phyloP scores from a whole-genome alignment of 495 filamentous ascomycete species.

The Letharia columbiana region DNA sequence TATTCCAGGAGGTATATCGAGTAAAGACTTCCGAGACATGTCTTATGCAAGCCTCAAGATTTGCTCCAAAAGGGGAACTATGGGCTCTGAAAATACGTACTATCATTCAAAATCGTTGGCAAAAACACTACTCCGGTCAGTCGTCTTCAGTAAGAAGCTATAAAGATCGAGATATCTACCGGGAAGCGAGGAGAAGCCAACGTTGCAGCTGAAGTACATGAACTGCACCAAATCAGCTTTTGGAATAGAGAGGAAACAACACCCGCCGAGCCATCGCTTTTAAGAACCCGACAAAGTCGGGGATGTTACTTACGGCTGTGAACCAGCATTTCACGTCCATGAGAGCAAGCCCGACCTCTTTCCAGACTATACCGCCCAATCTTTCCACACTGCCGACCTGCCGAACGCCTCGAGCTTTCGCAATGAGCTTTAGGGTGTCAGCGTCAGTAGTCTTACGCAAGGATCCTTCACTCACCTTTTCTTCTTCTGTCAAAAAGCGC shows the following conservation, averaged over 20 bases:
- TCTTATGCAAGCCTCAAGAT: too few species aligned
- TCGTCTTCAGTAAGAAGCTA: neutral
- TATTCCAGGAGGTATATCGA: too few species aligned
- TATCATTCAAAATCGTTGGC: slow-evolving; percentile 66
- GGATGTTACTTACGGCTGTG: slow-evolving; percentile 35
- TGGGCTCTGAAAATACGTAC: too few species aligned
- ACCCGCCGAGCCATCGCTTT: neutral
- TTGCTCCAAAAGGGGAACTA: too few species aligned
- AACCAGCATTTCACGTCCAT: slow-evolving; percentile 54
- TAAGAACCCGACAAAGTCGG: neutral
- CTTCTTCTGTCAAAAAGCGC: slow-evolving; percentile 59
- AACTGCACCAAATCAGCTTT: slow-evolving; percentile 5
- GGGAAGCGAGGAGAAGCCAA: slow-evolving; percentile 73
- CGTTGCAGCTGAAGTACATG: slow-evolving; percentile 40
- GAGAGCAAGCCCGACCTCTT: slow-evolving; percentile 50
- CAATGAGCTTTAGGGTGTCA: slow-evolving; percentile 32
- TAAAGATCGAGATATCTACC: slow-evolving; percentile 2
- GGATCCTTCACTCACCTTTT: slow-evolving; percentile 41
- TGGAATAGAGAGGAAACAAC: neutral
- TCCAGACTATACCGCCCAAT: slow-evolving; percentile 45
- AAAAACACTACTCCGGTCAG: slow-evolving; percentile 51
- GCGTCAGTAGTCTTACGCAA: neutral
- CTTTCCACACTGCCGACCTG: slow-evolving; percentile 53
- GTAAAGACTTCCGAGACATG: too few species aligned
- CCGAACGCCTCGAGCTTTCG: slow-evolving; percentile 51